Conservation (phyloP, 2,329 filamentous ascomycete species). For the Balansia obtecta region DNA sequence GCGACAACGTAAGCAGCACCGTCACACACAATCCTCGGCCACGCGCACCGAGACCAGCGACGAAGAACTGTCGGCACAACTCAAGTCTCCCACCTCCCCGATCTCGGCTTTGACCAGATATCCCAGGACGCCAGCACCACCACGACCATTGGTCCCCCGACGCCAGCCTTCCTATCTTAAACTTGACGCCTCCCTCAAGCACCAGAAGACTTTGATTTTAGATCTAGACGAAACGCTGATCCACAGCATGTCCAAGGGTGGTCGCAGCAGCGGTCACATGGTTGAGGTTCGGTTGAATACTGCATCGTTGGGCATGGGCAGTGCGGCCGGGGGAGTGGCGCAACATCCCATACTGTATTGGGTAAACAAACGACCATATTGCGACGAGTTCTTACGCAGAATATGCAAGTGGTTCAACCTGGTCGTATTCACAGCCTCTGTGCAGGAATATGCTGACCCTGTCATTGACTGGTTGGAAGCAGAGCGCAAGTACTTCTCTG, state of each 20-base stretch:
- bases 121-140: conserved; percentile 78
- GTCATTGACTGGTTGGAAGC: conserved; percentile 98
- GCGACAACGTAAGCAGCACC: conserved; percentile 60
- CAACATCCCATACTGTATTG: conserved; percentile 98
- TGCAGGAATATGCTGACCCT: conserved; percentile 96
- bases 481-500: conserved; percentile 92
- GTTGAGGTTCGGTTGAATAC: conserved; percentile 87
- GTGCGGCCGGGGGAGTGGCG: conserved; percentile 50
- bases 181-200: conserved; percentile 39
- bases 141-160: conserved; percentile 76
- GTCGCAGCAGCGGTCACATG: conserved; percentile 92
- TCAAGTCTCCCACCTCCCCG: conserved; percentile 90
- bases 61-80: conserved; percentile 55
- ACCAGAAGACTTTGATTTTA: conserved; percentile 86
- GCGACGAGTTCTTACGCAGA: conserved; percentile 87
- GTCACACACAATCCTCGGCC: conserved; percentile 42
- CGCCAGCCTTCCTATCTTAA: conserved; percentile 81
- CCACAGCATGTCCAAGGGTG: conserved; percentile 94
- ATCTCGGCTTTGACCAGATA: conserved; percentile 72
- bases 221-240: conserved; percentile 97
- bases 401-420: conserved; percentile 98
- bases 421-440: conserved; percentile 90
- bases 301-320: conserved; percentile 50
- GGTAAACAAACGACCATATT: conserved; percentile 94
- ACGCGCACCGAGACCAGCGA: conserved; percentile 29